Evolutionary conservation across 2,329 filamentous ascomycete genomes (phyloP).

Genomic region (Colletotrichum lini): DNA sequence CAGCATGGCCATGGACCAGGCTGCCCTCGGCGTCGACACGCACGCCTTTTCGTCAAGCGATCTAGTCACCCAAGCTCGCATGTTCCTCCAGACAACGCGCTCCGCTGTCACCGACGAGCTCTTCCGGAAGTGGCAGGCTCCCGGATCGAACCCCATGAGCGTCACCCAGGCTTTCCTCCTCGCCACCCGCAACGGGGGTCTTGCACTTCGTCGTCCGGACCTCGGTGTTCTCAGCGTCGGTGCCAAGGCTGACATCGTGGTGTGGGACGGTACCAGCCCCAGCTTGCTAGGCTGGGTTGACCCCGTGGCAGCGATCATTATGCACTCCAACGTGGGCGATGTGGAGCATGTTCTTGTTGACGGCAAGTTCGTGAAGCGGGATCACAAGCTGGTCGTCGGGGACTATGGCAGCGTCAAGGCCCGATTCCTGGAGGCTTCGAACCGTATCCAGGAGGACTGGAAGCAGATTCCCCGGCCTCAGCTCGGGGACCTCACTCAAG

Average conservation of each 20-base stretch:
- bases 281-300: constrained; percentile 68
- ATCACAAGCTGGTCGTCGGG: constrained; percentile 53
- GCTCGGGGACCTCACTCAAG: constrained; percentile 40
- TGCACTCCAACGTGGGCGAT: constrained; percentile 68
- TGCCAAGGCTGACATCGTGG: constrained; percentile 68
- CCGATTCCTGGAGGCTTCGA: constrained; percentile 53
- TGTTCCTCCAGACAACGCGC: constrained; percentile 66
- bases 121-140: constrained; percentile 58
- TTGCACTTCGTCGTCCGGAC: constrained; percentile 65
- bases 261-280: constrained; percentile 66
- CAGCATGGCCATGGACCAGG: constrained; percentile 64
- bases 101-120: constrained; percentile 55
- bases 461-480: constrained; percentile 46
- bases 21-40: constrained; percentile 67
- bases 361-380: constrained; percentile 63
- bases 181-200: constrained; percentile 66
- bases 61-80: constrained; percentile 65
- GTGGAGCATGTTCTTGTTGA: constrained; percentile 65
- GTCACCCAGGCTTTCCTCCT: constrained; percentile 69
- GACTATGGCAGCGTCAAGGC: constrained; percentile 50
- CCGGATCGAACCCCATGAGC: constrained; percentile 65
- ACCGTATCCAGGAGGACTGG: constrained; percentile 49
- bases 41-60: constrained; percentile 67
- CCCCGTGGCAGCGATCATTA: constrained; percentile 68
- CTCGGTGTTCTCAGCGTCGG: constrained; percentile 64